These are phyloP conservation scores for Grigorovia yakushimaensis DNA, from an alignment of 805 yeast species.

Conservation along the genomic window DNA sequence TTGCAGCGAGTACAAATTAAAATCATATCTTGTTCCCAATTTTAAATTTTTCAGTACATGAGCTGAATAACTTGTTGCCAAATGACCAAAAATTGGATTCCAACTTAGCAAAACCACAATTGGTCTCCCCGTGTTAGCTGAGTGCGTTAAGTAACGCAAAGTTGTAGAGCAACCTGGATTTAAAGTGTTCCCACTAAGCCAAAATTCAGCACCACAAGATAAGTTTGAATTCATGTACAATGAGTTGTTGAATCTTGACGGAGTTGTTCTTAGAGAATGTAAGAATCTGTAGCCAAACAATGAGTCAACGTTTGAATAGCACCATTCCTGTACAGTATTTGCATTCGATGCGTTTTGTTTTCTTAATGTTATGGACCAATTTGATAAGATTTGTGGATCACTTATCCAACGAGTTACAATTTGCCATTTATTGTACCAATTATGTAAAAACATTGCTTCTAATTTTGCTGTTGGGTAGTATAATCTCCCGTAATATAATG, in stretches of 20 bases:
- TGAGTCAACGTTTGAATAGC: constrained; percentile 77
- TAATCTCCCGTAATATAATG: constrained; percentile 74
- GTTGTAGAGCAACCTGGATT: constrained; percentile 88
- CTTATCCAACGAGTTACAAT: background rate
- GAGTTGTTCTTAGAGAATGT: constrained; percentile 45
- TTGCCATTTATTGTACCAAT: background rate
- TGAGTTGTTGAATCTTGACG: constrained; percentile 32
- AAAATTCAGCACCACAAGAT: constrained; percentile 75
- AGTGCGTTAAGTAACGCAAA: constrained; percentile 71
- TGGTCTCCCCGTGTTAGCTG: constrained; percentile 83
- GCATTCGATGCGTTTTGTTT: background rate
- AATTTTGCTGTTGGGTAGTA: constrained; percentile 78
- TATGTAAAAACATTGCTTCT: constrained; percentile 60
- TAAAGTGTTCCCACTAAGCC: constrained; percentile 77
- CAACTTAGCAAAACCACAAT: constrained; percentile 75
- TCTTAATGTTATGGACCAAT: background rate
- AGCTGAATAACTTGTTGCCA: constrained; percentile 80
- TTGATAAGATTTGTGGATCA: background rate
- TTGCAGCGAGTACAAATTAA: constrained; percentile 82
- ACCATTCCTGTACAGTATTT: constrained; percentile 46
- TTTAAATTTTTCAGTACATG: constrained; percentile 68
- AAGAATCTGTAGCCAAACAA: constrained; percentile 72
- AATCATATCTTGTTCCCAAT: constrained; percentile 76
- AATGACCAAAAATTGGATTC: constrained; percentile 84
- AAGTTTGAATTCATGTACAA: constrained; percentile 53